These are phyloP conservation scores for Cyclotella distinguenda DNA, from an alignment of 108 stramenopile genomes.

Conservation along the genomic window DNA sequence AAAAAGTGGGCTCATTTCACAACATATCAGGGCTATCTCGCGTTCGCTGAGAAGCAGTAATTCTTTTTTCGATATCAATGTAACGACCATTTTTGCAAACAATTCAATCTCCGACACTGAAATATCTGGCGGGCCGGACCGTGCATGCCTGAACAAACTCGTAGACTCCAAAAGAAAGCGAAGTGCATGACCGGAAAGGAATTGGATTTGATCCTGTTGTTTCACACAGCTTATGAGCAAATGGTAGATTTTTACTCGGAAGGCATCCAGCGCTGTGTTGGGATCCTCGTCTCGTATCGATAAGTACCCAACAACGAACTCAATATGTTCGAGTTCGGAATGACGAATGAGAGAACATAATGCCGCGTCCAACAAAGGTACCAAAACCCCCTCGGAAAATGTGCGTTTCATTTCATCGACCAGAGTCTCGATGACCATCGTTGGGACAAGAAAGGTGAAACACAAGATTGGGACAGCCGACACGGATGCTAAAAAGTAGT, in stretches of 20 bases:
- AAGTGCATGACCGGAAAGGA: conserved; percentile 14
- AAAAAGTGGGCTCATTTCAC: conserved; percentile 40
- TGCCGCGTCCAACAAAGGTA: conserved; percentile 32
- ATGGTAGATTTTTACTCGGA: conserved; percentile 24
- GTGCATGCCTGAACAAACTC: conserved; percentile 16
- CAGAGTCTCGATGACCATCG: conserved; percentile 12
- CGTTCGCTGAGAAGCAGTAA: conserved; percentile 53
- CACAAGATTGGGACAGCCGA: conserved; percentile 8
- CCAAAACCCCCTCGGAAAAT: background rate
- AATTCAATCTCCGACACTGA: conserved; percentile 8
- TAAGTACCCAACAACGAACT: conserved; percentile 3
- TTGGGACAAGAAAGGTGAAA: conserved; percentile 7
- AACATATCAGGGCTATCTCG: conserved; percentile 60
- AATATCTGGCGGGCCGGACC: background rate
- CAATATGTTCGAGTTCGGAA: conserved; percentile 9
- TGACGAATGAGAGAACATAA: conserved; percentile 38
- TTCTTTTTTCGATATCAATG: conserved; percentile 54
- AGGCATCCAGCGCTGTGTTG: conserved; percentile 12
- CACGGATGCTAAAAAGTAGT: conserved; percentile 41
- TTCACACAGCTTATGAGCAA: conserved; percentile 31
- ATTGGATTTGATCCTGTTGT: conserved; percentile 31
- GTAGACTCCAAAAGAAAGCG: conserved; percentile 27
- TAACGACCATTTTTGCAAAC: conserved; percentile 36
- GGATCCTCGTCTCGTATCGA: background rate
- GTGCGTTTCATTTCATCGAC: conserved; percentile 12